Percentiles rank a stretch among this genome's conserved stretches.
Evolutionary conservation across 2,329 filamentous ascomycete species (phyloP).

Genomic region (Ascosphaera apis): DNA sequence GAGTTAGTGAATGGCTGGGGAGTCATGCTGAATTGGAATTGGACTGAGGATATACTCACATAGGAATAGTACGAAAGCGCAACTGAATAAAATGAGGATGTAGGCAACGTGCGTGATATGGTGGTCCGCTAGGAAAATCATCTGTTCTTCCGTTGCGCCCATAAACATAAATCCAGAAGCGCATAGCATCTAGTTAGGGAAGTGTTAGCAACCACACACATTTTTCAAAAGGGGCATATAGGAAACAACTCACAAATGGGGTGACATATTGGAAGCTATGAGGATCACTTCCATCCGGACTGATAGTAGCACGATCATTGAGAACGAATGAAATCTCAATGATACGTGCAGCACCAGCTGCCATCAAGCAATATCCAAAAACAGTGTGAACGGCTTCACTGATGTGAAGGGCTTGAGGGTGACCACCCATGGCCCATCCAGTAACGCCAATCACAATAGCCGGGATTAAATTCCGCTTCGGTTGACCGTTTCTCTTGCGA

Average conservation of each 20-base stretch:
- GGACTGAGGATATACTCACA: slow-evolving; percentile 27
- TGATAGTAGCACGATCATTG: slow-evolving; percentile 41
- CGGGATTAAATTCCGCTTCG: slow-evolving; percentile 82
- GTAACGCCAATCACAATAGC: slow-evolving; percentile 79
- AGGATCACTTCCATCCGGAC: slow-evolving; percentile 43
- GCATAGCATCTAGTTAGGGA: slow-evolving; percentile 45
- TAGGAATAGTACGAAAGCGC: slow-evolving; percentile 77
- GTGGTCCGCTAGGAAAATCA: slow-evolving; percentile 49
- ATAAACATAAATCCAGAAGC: slow-evolving; percentile 92
- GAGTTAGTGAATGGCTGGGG: slow-evolving; percentile 2
- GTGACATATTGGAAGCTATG: slow-evolving; percentile 53
- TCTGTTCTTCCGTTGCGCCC: slow-evolving; percentile 93
- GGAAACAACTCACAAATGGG: slow-evolving; percentile 36
- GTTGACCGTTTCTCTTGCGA: slow-evolving; percentile 55
- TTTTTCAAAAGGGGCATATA: slow-evolving; percentile 4
- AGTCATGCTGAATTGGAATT: background rate
- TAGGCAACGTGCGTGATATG: slow-evolving; percentile 78
- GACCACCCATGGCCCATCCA: slow-evolving; percentile 84
- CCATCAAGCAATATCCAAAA: slow-evolving; percentile 93
- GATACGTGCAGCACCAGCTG: slow-evolving; percentile 57
- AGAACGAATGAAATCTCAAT: slow-evolving; percentile 83
- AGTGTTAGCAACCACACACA: slow-evolving; percentile 9
- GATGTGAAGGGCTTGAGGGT: slow-evolving; percentile 62
- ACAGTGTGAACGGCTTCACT: slow-evolving; percentile 72
- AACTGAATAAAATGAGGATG: slow-evolving; percentile 70